Percentiles rank a stretch among this genome's conserved stretches.
Conservation (phyloP, 106 monocot species). For the Dactylorhiza incarnata region DNA sequence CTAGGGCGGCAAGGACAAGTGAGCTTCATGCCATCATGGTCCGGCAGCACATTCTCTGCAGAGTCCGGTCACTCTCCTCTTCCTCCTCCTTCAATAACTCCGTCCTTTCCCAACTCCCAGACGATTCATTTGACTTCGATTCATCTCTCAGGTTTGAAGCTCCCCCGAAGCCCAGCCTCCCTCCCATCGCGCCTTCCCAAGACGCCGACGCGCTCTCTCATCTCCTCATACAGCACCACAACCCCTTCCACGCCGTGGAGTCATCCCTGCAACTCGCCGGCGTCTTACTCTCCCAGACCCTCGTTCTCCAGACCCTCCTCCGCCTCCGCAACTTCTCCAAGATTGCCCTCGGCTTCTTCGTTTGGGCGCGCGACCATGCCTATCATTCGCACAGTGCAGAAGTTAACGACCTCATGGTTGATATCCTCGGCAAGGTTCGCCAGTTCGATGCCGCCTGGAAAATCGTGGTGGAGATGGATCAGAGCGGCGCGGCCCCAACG, state of each 20-base stretch:
- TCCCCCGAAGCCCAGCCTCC: constrained; percentile 19
- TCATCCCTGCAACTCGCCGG: constrained; percentile 74
- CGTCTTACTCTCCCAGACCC: constrained; percentile 24
- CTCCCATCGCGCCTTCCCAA: constrained; percentile 23
- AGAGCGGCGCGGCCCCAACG: constrained; percentile 26
- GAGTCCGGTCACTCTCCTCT: too few relatives aligned
- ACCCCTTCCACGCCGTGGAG: constrained; percentile 89
- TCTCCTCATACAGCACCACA: constrained; percentile 74
- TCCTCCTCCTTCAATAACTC: too few relatives aligned
- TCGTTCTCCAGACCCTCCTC: constrained; percentile 75
- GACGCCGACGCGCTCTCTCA: constrained; percentile 56
- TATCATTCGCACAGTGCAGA: constrained; percentile 20
- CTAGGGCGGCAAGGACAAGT: too few relatives aligned
- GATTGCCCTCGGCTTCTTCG: constrained; percentile 70
- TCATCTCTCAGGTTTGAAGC: not conserved
- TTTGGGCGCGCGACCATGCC: constrained; percentile 52
- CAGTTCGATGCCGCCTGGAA: constrained; percentile 91
- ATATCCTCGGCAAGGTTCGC: constrained; percentile 48
- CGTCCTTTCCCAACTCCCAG: too few relatives aligned
- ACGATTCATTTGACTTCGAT: not conserved
- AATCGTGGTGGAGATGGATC: constrained; percentile 70
- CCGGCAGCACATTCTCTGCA: too few relatives aligned
- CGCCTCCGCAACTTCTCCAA: constrained; percentile 86
- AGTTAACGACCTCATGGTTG: constrained; percentile 66
- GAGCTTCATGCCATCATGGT: too few relatives aligned